Conservation (phyloP, 1,284 basidiomycete species). For the Erythrobasidium hasegawianum region DNA sequence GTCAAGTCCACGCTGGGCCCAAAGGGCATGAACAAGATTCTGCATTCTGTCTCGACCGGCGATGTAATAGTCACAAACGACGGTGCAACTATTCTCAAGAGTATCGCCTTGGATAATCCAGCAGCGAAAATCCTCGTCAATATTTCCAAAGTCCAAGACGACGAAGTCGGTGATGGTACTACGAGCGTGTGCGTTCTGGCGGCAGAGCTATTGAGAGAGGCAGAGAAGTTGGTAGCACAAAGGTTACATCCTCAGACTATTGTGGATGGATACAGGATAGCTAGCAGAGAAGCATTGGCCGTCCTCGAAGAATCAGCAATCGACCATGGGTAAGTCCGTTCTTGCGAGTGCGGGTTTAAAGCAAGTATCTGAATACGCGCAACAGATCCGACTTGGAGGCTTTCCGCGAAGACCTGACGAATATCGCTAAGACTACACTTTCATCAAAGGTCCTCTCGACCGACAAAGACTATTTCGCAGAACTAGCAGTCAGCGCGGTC, state of each 20-base stretch:
- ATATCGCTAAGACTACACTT: slow-evolving; percentile 93
- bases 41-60: slow-evolving; percentile 57
- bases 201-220: slow-evolving; percentile 86
- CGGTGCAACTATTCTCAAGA: slow-evolving; percentile 95
- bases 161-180: slow-evolving; percentile 98
- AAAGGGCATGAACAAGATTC: slow-evolving; percentile 65
- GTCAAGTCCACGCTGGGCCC: slow-evolving; percentile 98
- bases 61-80: slow-evolving; percentile 98
- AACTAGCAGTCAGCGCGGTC: slow-evolving; percentile 96
- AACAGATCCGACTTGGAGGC: slow-evolving; percentile 63
- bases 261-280: slow-evolving; percentile 95
- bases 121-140: slow-evolving; percentile 99
- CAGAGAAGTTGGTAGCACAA: slow-evolving; percentile 86
- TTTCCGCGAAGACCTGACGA: slow-evolving; percentile 87
- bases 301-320: slow-evolving; percentile 76
- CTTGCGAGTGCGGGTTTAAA: too few species aligned
- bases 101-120: slow-evolving; percentile 95
- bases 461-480: slow-evolving; percentile 98
- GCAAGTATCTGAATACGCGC: neutral
- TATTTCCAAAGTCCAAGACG: slow-evolving; percentile 99
- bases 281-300: slow-evolving; percentile 75
- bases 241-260: slow-evolving; percentile 99
- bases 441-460: slow-evolving; percentile 95
- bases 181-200: slow-evolving; percentile 94
- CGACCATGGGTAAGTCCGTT: slow-evolving; percentile 74